These are phyloP conservation scores for Pleurotus salmoneostramineus DNA, from an alignment of 768 basidiomycete genomes.

Conservation along the genomic window DNA sequence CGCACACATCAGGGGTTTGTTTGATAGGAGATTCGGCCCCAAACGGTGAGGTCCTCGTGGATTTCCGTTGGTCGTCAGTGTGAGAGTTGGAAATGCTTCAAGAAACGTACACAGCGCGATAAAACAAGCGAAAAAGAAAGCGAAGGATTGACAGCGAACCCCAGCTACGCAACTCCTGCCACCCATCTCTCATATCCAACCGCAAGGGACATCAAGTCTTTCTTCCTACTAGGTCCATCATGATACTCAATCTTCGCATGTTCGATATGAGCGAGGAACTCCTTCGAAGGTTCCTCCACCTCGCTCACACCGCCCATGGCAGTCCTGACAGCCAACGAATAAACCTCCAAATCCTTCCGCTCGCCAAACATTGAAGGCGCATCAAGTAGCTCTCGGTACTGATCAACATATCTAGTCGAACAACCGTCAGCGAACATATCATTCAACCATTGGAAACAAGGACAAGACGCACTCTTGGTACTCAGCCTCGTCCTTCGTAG, in stretches of 20 bases:
- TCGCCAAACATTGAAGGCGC: conserved; percentile 52
- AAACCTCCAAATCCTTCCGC: conserved; percentile 54
- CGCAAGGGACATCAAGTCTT: conserved; percentile 28
- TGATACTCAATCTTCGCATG: conserved; percentile 29
- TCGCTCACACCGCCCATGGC: conserved; percentile 33
- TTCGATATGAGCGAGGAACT: conserved; percentile 43
- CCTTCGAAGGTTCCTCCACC: conserved; percentile 35
- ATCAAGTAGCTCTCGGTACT: conserved; percentile 63
- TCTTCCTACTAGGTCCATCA: conserved; percentile 23
- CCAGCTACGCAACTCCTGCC: background rate
- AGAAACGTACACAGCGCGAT: no score
- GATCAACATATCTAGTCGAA: conserved; percentile 55
- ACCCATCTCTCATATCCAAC: conserved; percentile 47
- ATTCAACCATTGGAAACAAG: background rate
- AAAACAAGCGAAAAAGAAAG: no score
- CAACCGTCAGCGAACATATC: background rate
- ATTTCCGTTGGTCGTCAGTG: no score
- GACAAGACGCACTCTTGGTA: conserved; percentile 56
- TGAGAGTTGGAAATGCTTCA: no score
- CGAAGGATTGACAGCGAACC: background rate
- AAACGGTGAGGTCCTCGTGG: no score
- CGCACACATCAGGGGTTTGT: no score
- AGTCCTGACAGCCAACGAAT: conserved; percentile 48
- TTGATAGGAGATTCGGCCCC: no score
- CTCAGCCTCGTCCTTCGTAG: conserved; percentile 61